phyloP scores from a whole-genome alignment of 1,284 basidiomycete genomes.

The Malassezia obtusa region DNA sequence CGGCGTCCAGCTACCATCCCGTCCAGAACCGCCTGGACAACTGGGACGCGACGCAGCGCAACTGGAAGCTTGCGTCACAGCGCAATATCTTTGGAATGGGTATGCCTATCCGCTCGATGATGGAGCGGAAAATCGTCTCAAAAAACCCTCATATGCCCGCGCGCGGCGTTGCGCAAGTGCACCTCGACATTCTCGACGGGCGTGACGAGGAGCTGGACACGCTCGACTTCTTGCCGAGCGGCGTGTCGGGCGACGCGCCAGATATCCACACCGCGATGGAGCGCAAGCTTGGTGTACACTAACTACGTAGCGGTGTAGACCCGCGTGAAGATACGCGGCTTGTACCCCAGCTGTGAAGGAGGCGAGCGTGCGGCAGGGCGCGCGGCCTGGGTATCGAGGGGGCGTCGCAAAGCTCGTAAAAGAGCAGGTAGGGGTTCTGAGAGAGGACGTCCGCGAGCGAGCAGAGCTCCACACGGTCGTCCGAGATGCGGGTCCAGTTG shows the following conservation, averaged over 20 bases:
- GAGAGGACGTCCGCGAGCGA: slow-evolving; percentile 28
- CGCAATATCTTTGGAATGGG: slow-evolving; percentile 77
- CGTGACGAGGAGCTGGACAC: slow-evolving; percentile 42
- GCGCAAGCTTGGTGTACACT: slow-evolving; percentile 20
- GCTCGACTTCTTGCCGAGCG: slow-evolving; percentile 35
- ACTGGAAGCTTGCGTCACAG: slow-evolving; percentile 71
- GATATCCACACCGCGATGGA: slow-evolving; percentile 31
- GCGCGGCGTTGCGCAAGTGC: slow-evolving; percentile 29
- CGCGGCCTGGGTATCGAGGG: not conserved
- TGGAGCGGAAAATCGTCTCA: slow-evolving; percentile 79
- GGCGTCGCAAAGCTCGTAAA: slow-evolving; percentile 27
- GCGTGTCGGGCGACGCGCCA: not conserved
- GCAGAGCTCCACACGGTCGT: slow-evolving; percentile 29
- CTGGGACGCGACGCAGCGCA: slow-evolving; percentile 86
- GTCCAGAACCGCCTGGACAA: slow-evolving; percentile 41
- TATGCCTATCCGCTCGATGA: slow-evolving; percentile 74
- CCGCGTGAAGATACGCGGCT: not conserved
- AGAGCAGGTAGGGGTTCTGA: slow-evolving; percentile 44
- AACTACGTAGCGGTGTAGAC: slow-evolving; percentile 3
- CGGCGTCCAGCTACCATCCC: slow-evolving; percentile 29
- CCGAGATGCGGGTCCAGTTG: slow-evolving; percentile 39
- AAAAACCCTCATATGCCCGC: slow-evolving; percentile 25
- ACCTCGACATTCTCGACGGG: slow-evolving; percentile 44
- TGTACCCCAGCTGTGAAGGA: slow-evolving; percentile 12
- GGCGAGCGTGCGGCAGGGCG: slow-evolving; percentile 2